Base-by-base conservation (phyloP, 371 early-diverging fungal genomes). In the Capillidium heterosporum region DNA sequence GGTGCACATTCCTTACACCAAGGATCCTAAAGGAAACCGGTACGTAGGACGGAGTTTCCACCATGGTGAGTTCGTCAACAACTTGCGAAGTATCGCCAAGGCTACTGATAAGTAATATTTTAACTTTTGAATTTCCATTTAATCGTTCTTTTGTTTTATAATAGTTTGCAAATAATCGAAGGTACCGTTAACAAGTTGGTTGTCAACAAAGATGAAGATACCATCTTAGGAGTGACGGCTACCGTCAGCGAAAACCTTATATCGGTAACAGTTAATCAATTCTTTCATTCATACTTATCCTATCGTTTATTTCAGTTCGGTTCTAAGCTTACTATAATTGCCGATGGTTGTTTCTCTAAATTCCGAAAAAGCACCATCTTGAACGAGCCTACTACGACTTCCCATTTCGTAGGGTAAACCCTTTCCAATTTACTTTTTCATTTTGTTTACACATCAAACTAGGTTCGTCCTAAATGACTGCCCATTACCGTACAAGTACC, bases 261-360 rank as follows among this genome's bases (percentile, higher is more conserved):
- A 13, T 7, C 29, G 17, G 17, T 27, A 48, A 42, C 21, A 27
- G 17, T 47, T 46, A 26, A 44, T 44, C n/a, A 17, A 24, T 26
- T 26, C 46, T 28, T 48, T 10, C 7, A 3, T n/a, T 40, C 10
- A 8, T n/a, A 21, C 7, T 17, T 39, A 15, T 35, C 13, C 11
- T 47, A 29, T 24, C 40, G 35, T 54, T 17, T 24, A 29, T 17
- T 29, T 27, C 52, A 59, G 53, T 65, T 57, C 40, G 69, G 66
- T 65, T 88, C 87, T 2, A 80, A 85, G 5, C 64, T 92, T 23
- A 87, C 87, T 0, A 64, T 91, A 49, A 80, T 92, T 21, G 85
- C 84, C 1, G 94, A 95, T 65, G 96, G 96, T 21, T 84, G 89
- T 59, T 88, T 89, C 58, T 91, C 92, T 57, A 92, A 88, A 67